Evolutionary conservation across 306 rosid species (phyloP).

Genomic region (Medicago lupulina): DNA sequence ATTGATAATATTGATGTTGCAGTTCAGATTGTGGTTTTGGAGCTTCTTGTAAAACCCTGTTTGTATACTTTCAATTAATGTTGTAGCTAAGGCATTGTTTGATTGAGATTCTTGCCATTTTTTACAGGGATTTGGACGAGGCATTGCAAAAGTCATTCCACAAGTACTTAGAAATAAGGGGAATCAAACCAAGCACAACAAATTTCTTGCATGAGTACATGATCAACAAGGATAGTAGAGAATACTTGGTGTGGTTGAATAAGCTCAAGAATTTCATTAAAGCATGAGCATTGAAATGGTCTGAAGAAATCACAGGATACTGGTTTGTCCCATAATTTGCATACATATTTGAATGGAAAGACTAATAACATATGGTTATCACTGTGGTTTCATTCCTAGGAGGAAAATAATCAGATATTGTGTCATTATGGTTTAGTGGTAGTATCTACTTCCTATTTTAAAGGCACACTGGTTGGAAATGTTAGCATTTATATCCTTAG

Average conservation of each 20-base stretch:
- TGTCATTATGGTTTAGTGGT: slow-evolving; percentile 21
- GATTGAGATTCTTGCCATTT: slow-evolving; percentile 11
- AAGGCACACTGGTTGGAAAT: slow-evolving; percentile 7
- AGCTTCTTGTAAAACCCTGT: background rate
- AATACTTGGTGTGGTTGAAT: slow-evolving; percentile 77
- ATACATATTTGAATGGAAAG: slow-evolving; percentile 15
- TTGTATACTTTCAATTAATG: background rate
- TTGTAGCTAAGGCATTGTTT: background rate
- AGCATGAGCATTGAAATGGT: slow-evolving; percentile 47
- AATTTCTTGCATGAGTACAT: slow-evolving; percentile 93
- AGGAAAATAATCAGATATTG: slow-evolving; percentile 15
- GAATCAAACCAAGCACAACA: slow-evolving; percentile 84
- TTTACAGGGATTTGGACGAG: slow-evolving; percentile 83
- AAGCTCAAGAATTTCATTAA: slow-evolving; percentile 73
- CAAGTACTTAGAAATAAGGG: slow-evolving; percentile 87
- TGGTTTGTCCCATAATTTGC: background rate
- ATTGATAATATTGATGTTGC: background rate
- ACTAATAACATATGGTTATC: background rate
- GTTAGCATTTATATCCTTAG: slow-evolving; percentile 1
- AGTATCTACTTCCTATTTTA: slow-evolving; percentile 16
- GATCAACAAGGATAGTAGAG: slow-evolving; percentile 91
- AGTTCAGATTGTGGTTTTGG: background rate
- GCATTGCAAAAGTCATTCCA: slow-evolving; percentile 81
- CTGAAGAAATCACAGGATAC: slow-evolving; percentile 17
- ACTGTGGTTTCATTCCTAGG: slow-evolving; percentile 6